Base-by-base conservation (phyloP, 441 rosid genomes). In the Raphanus hybrid region DNA sequence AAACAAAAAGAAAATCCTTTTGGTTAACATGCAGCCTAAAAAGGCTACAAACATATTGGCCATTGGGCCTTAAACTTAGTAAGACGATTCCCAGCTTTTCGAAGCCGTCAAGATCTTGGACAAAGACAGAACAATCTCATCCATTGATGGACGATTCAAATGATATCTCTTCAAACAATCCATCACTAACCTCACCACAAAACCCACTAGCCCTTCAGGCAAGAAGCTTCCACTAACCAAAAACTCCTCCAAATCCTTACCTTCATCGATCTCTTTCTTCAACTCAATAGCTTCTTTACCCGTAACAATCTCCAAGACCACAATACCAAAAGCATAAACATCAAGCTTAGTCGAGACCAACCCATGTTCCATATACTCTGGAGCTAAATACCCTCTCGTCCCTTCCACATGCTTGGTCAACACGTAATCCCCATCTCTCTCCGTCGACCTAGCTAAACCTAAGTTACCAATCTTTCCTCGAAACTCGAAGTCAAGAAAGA, bases 391-490 rank as follows among this genome's bases (percentile, higher is more conserved):
- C 15, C 96, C 95, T 80, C 81, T 87, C 1, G 91, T 92, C 69
- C 96, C 98, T 70, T 90, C 87, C 32, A 92, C 89, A 73, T 92
- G 97, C 66, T 82, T 86, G 3, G 96, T 92, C 92, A 89, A 75
- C 70, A 84, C 82, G 32, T 87, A 86, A 26, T 84, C 84, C 20
- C 83, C 83, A 20, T 78, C 85, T 1, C 79, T 82, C 64, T 73
- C 86, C 0, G 91, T 74, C 1, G 91, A 67, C 75, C 93, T 87
- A 0, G 94, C 92, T n/a, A 78, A 82, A 0, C 88, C 85, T 65
- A 94, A 79, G 35, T 88, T 88, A 1, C 92, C 84, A 60, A 92
- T 84, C 82, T 94, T 94, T 12, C 86, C 98, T 83, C 92, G 83
- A 78, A 92, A 83, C 16, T 87, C 87, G 26, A 34, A 14, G 20